Base-by-base conservation (phyloP, 441 rosid genomes). In the Mallotus repandus region DNA sequence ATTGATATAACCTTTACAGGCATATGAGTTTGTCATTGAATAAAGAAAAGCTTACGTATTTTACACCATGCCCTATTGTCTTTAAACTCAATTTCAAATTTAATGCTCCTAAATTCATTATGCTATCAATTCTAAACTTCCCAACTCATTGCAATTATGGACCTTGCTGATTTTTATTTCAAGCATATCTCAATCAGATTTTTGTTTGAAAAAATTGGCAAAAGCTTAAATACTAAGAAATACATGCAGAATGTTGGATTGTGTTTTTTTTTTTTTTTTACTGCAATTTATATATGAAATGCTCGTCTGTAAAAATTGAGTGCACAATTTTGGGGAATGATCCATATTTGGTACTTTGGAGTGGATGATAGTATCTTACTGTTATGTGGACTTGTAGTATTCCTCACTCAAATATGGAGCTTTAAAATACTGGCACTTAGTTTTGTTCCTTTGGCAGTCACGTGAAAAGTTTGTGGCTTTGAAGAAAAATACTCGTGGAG, bases 401-500 rank as follows among this genome's bases (percentile, higher is more conserved):
- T 63, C 70, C 55, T 5, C 19, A 19, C 13, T 63, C 58, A 63
- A 38, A 21, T 52, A 68, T 63, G 35, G 35, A 66, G 57, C 21
- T 45, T 63, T 16, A 53, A 56, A 19, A 54, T 38, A 29, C 52
- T 75, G 32, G 73, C 52, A 15, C 60, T 61, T 35, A 29, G 38
- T 49, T 21, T 59, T 54, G 66, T 52, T 68, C 53, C 67, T 15
- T 77, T 84, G 75, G 66, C 83, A 94, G 97, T 89, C 98, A 6
- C 97, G 97, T 18, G 97, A 94, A 69, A 94, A 87, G 79, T 89
- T 91, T 83, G 90, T 89, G 43, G 90, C 98, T 54, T 86, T 94
- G 78, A 92, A 90, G 89, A 94, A 87, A 89, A 94, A 80, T 83
- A 83, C 97, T 52, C 83, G 85, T 70, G 92, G 81, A 68, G 97